Conservation (phyloP, 768 basidiomycete species). For the Amanita fuliginea region DNA sequence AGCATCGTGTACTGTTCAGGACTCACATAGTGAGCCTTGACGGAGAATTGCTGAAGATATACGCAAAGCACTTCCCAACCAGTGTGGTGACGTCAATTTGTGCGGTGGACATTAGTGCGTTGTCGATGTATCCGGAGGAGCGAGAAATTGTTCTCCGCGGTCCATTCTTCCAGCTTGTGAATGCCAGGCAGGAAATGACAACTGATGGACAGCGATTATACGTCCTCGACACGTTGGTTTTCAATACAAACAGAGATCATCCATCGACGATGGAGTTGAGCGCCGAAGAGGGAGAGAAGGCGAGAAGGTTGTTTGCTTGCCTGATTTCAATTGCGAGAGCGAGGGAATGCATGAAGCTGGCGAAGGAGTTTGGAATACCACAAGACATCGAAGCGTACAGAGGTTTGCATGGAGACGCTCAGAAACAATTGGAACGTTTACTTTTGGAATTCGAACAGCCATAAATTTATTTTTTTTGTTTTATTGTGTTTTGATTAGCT, state of each 20-base stretch:
- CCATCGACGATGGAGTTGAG: constrained; percentile 16
- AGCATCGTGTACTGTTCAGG: constrained; percentile 11
- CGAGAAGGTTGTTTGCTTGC: constrained; percentile 9
- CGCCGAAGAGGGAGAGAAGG: constrained; percentile 9
- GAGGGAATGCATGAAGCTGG: constrained; percentile 12
- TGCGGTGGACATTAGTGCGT: constrained; percentile 12
- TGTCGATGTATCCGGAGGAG: constrained; percentile 13
- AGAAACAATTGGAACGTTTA: constrained; percentile 2
- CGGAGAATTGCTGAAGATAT: constrained; percentile 7
- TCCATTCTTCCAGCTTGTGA: constrained; percentile 15
- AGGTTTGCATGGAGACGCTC: constrained; percentile 5
- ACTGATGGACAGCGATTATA: constrained; percentile 4
- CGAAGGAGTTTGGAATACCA: constrained; percentile 8
- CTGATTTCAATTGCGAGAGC: constrained; percentile 9
- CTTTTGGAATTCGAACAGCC: too few relatives aligned
- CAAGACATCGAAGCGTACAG: constrained; percentile 10
- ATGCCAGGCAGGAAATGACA: constrained; percentile 9
- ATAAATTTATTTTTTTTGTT: too few relatives aligned
- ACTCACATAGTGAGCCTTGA: constrained; percentile 12
- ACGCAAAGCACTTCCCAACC: constrained; percentile 10
- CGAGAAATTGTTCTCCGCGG: constrained; percentile 14
- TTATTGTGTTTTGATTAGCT: too few relatives aligned
- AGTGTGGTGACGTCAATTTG: constrained; percentile 14
- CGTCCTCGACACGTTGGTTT: constrained; percentile 12
- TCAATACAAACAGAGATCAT: constrained; percentile 14